Evolutionary conservation across 345 rosid species (phyloP).

Genomic region (Lepidium didymum): DNA sequence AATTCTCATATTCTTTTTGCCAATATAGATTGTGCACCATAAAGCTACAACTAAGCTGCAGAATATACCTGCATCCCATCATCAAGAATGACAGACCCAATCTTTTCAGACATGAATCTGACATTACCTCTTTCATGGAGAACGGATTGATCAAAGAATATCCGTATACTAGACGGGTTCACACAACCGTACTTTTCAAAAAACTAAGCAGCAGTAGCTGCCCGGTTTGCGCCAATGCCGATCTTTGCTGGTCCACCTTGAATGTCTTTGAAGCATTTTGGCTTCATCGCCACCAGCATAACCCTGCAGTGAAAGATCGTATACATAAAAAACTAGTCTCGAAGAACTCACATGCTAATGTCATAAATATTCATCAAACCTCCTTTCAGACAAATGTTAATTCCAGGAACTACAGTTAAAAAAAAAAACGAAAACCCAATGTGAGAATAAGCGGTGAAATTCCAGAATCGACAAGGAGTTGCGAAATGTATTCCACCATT

Average conservation of each 20-base stretch:
- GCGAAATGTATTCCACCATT: constrained; percentile 69
- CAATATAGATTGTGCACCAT: not conserved
- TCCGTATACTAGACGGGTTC: constrained; percentile 25
- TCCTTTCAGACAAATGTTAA: too few species aligned
- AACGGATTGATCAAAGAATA: constrained; percentile 1
- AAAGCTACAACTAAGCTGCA: not conserved
- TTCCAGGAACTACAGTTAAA: too few species aligned
- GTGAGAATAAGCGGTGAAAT: constrained; percentile 72
- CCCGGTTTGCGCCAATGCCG: constrained; percentile 72
- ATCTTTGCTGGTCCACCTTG: constrained; percentile 34
- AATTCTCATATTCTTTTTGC: not conserved
- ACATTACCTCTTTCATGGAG: constrained; percentile 8
- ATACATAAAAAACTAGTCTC: not conserved
- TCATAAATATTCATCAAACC: not conserved
- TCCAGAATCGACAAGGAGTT: constrained; percentile 41
- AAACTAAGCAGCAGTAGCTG: constrained; percentile 48
- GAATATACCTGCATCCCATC: constrained; percentile 85
- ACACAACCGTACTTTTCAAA: constrained; percentile 45
- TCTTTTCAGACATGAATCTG: constrained; percentile 18
- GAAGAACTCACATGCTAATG: not conserved
- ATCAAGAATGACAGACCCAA: constrained; percentile 57
- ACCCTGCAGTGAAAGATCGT: constrained; percentile 39
- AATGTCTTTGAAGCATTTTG: constrained; percentile 72
- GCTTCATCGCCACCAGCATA: constrained; percentile 92
- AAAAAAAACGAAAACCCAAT: too few species aligned